Evolutionary conservation across 306 rosid genomes (phyloP), one percentile per base, ranked within the genome.

Genomic region (Quercus aquifolioides): DNA sequence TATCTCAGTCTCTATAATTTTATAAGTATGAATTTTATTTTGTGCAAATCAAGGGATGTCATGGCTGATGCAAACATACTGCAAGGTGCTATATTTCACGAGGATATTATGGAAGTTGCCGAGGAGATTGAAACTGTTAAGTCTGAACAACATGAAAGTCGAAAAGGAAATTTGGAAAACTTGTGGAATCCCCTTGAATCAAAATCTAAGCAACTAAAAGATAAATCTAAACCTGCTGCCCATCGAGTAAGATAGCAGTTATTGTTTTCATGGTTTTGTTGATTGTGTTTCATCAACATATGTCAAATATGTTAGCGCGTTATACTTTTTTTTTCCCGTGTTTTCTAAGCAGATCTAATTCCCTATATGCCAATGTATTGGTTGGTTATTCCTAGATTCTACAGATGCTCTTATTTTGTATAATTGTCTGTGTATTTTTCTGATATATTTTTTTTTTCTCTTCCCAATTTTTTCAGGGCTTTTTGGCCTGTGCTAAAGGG

Each of bases 41-140:
- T 68, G 20, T 14, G 43, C 33, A 11, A 2, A 12, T 82, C 79
- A 84, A 95, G 99, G 96, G 99, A 95, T 89, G 83, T 91, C 21
- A 90, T 95, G 88, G 90, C 93, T 41, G 99, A 93, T 89, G 99
- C 91, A 70, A 91, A 95, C 78, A 95, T 95, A 90, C 90, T 93
- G 71, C 99, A 95, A 95, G 98, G 99, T 78, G 97, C 96, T 71
- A 95, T 95, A 82, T 95, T 95, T 84, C 98, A 95, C 74, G 99
- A 95, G 78, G 99, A 95, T 85, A 76, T 81, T 31, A 78, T 70
- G 79, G 96, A 90, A 73, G 91, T 80, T 77, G 79, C 68, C 58
- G 94, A 86, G 5, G 90, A 73, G 30, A 49, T 69, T 63, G 86
- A 78, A 64, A 59, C 43, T 21, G 75, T 51, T 82, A 86, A 76